phyloP scores from a whole-genome alignment of 129 eudicot genomes.

The Artemisia annua region DNA sequence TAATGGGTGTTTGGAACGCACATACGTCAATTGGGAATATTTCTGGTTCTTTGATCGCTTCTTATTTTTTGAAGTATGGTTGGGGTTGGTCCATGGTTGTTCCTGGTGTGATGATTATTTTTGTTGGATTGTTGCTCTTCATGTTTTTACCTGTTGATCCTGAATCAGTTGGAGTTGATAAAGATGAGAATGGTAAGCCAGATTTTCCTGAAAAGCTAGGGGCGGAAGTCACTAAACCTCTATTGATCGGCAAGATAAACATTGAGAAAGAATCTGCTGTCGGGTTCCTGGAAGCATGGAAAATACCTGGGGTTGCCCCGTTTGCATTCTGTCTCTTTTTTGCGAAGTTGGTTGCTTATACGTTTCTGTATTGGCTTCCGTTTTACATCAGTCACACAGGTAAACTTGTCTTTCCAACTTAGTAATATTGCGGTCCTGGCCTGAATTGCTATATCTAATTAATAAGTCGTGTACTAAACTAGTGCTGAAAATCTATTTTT shows the following conservation, averaged over 20 bases:
- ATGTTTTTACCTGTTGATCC: slow-evolving; percentile 5
- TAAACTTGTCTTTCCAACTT: slow-evolving; percentile 20
- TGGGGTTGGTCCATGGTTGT: slow-evolving; percentile 99
- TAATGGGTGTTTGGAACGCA: slow-evolving; percentile 98
- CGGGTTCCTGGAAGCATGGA: slow-evolving; percentile 91
- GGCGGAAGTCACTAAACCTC: slow-evolving; percentile 50
- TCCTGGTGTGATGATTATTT: slow-evolving; percentile 66
- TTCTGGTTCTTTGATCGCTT: slow-evolving; percentile 82
- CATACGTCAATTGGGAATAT: slow-evolving; percentile 92
- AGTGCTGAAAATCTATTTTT: no score
- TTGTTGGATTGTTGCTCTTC: slow-evolving; percentile 42
- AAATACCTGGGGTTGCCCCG: slow-evolving; percentile 90
- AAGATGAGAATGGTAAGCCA: slow-evolving; percentile 38
- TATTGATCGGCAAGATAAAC: slow-evolving; percentile 35
- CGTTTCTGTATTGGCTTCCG: slow-evolving; percentile 98
- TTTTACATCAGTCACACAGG: slow-evolving; percentile 96
- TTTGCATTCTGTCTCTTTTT: slow-evolving; percentile 93
- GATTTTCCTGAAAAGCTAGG: slow-evolving; percentile 38
- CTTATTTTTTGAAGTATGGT: slow-evolving; percentile 71
- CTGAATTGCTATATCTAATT: no score
- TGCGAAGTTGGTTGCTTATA: slow-evolving; percentile 94
- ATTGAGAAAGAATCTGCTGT: slow-evolving; percentile 51
- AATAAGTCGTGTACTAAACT: no score
- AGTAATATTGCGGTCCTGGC: not conserved
- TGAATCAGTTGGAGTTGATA: slow-evolving; percentile 51